These are phyloP conservation scores for Crucibulum laeve DNA, from an alignment of 768 basidiomycete species.

Conservation along the genomic window DNA sequence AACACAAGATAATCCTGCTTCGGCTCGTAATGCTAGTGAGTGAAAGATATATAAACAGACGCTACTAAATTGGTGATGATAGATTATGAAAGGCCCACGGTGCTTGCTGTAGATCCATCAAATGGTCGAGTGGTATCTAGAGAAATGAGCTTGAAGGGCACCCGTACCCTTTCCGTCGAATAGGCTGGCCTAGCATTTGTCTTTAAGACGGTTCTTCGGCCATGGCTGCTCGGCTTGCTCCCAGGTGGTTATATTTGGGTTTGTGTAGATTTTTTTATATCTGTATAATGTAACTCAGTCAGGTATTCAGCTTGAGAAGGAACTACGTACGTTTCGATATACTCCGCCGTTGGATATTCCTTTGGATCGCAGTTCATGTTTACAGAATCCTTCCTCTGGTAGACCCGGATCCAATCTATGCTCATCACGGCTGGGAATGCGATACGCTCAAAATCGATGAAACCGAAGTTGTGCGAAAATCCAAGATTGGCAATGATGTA, in stretches of 20 bases:
- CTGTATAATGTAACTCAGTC: constrained; percentile 22
- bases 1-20: too few species aligned
- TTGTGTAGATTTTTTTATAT: constrained; percentile 60
- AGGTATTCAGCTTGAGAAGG: constrained; percentile 9
- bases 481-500: constrained; percentile 68
- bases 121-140: too few species aligned
- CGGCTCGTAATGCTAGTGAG: too few species aligned
- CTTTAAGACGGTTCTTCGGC: constrained; percentile 54
- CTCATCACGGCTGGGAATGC: constrained; percentile 55
- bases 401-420: constrained; percentile 78
- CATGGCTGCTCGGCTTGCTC: constrained; percentile 39
- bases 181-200: too few species aligned
- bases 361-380: constrained; percentile 66
- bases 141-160: too few species aligned
- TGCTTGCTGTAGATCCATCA: too few species aligned
- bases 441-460: constrained; percentile 48
- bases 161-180: too few species aligned
- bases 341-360: constrained; percentile 63
- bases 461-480: constrained; percentile 61
- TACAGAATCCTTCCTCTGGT: constrained; percentile 40
- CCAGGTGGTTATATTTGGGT: constrained; percentile 50
- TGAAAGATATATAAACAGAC: too few species aligned
- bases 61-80: too few species aligned
- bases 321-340: constrained; percentile 56
- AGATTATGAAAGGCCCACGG: too few species aligned